A percentile compares a stretch with the other conserved stretches of the same genome.
Evolutionary conservation across 345 rosid genomes (phyloP).

Genomic region (thale cress (Arabidopsis thaliana)): TAIR10.1 NC_003076.8:23044501-23045000

Average conservation of each 20-base stretch:
- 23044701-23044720: conserved; percentile 23
- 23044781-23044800: conserved; percentile 29
- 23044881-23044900: background rate
- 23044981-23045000: conserved; percentile 85
- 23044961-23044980: conserved; percentile 79
- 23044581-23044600: conserved; percentile 49
- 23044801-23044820: background rate
- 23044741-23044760: conserved; percentile 34
- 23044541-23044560: conserved; percentile 1
- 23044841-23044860: background rate
- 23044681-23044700: background rate
- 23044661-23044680: conserved; percentile 6
- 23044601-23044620: conserved; percentile 39
- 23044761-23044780: conserved; percentile 31
- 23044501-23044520: conserved; percentile 49
- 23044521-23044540: conserved; percentile 16
- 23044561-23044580: conserved; percentile 41
- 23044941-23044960: conserved; percentile 19
- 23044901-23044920: conserved; percentile 17
- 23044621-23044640: conserved; percentile 39
- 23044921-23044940: background rate
- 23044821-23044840: conserved; percentile 5
- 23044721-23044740: conserved; percentile 29
- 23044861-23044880: background rate
- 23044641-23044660: conserved; percentile 29